These are phyloP conservation scores for Phaeotremella skinneri DNA, from an alignment of 768 basidiomycete species.

Conservation along the genomic window DNA sequence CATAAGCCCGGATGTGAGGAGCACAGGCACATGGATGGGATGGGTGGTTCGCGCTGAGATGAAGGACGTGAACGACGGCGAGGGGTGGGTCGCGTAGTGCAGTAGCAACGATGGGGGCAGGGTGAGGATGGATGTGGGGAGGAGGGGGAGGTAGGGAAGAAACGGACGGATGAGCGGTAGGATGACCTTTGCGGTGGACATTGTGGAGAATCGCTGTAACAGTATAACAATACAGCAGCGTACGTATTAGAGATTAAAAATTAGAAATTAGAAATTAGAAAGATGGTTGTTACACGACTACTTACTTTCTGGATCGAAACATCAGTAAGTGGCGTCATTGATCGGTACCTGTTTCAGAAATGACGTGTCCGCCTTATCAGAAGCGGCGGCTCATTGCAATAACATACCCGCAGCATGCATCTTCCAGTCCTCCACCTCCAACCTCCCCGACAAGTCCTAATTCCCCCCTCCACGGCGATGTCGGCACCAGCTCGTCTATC, in stretches of 20 bases:
- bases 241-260: too few species aligned
- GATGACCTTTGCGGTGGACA: constrained; percentile 15
- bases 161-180: constrained; percentile 13
- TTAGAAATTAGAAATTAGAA: too few species aligned
- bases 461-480: constrained; percentile 16
- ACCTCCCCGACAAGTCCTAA: background rate
- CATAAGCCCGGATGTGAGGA: constrained; percentile 24
- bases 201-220: background rate
- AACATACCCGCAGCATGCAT: background rate
- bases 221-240: too few species aligned
- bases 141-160: constrained; percentile 22
- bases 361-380: too few species aligned
- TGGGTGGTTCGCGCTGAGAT: constrained; percentile 29
- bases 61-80: constrained; percentile 21
- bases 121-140: constrained; percentile 27
- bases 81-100: constrained; percentile 22
- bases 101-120: constrained; percentile 18
- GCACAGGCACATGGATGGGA: constrained; percentile 35
- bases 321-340: too few species aligned
- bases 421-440: background rate
- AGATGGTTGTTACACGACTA: too few species aligned
- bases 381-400: too few species aligned
- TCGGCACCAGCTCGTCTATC: constrained; percentile 42
- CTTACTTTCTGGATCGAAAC: too few species aligned
- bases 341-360: too few species aligned